A percentile compares a stretch with the other conserved stretches of the same genome.
phyloP scores from a whole-genome alignment of 768 basidiomycete species.

The Boletus insuetus region DNA sequence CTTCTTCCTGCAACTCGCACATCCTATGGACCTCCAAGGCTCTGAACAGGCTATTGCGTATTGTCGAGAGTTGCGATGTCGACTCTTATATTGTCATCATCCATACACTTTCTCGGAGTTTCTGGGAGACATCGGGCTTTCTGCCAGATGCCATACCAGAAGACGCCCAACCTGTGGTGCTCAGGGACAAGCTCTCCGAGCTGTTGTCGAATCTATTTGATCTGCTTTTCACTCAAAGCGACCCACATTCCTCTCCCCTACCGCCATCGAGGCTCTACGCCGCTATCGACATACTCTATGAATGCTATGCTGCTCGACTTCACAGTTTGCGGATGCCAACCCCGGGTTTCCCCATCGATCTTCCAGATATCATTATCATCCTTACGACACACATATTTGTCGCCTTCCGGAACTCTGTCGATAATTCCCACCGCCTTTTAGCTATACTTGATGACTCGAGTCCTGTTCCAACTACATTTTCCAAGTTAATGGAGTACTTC shows the following conservation, averaged over 20 bases:
- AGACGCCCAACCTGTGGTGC: neutral
- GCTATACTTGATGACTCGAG: constrained; percentile 24
- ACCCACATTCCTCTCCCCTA: neutral
- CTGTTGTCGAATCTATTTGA: constrained; percentile 25
- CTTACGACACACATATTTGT: constrained; percentile 22
- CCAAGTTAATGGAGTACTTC: constrained; percentile 25
- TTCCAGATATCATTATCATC: constrained; percentile 24
- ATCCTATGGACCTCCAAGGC: constrained; percentile 45
- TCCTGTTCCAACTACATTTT: constrained; percentile 33
- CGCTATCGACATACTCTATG: constrained; percentile 25
- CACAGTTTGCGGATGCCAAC: constrained; percentile 14
- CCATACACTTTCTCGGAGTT: constrained; percentile 26
- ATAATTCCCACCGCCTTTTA: constrained; percentile 14
- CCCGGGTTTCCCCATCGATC: constrained; percentile 8
- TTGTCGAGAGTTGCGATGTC: constrained; percentile 31
- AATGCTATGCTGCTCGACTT: constrained; percentile 19
- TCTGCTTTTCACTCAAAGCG: constrained; percentile 11
- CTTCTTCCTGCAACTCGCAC: constrained; percentile 31
- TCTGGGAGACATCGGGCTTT: constrained; percentile 7
- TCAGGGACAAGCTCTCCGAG: constrained; percentile 21
- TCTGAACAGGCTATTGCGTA: constrained; percentile 35
- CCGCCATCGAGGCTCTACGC: constrained; percentile 9
- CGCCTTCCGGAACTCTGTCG: constrained; percentile 7
- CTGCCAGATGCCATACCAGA: neutral
- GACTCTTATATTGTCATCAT: constrained; percentile 33